Evolutionary conservation across 371 early-diverging fungal genomes (phyloP).

Genomic region (Globomyces sp.): DNA sequence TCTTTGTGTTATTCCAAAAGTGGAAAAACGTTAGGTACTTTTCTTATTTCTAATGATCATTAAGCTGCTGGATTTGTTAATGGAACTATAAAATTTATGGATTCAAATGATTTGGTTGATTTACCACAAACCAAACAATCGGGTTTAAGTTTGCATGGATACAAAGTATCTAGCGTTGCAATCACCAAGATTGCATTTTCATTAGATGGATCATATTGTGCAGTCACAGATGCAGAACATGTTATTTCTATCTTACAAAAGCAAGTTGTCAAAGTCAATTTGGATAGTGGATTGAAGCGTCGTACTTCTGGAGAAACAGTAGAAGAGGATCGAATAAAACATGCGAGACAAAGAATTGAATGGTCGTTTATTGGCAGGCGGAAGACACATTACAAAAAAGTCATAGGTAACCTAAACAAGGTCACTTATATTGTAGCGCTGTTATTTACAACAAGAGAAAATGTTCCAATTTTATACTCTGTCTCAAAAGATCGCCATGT

Average conservation of each 20-base stretch:
- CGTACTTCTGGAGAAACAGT: neutral
- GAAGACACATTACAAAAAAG: slow-evolving; percentile 40
- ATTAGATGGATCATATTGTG: slow-evolving; percentile 31
- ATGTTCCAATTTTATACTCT: slow-evolving; percentile 30
- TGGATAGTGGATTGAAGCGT: neutral
- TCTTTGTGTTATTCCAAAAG: slow-evolving; percentile 24
- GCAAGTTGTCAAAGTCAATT: slow-evolving; percentile 18
- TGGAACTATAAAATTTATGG: slow-evolving; percentile 38
- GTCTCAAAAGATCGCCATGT: slow-evolving; percentile 42
- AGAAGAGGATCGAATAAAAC: neutral
- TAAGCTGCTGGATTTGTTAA: slow-evolving; percentile 44
- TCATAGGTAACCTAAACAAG: slow-evolving; percentile 35
- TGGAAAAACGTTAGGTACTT: slow-evolving; percentile 14
- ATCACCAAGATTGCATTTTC: slow-evolving; percentile 32
- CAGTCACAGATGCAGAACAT: slow-evolving; percentile 33
- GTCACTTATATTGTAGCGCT: slow-evolving; percentile 23
- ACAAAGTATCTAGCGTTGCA: slow-evolving; percentile 25
- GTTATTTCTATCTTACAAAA: slow-evolving; percentile 38
- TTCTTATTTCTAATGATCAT: too few relatives aligned
- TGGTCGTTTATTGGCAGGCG: slow-evolving; percentile 46
- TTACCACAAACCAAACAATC: slow-evolving; percentile 24
- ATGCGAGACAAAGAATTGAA: slow-evolving; percentile 18
- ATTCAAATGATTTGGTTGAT: slow-evolving; percentile 34
- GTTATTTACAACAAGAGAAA: neutral
- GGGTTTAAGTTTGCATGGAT: slow-evolving; percentile 14